Percentiles rank a stretch among this genome's conserved stretches.
Conservation (phyloP, 73 alveolate species). For the Tetrahymena malaccensis region DNA sequence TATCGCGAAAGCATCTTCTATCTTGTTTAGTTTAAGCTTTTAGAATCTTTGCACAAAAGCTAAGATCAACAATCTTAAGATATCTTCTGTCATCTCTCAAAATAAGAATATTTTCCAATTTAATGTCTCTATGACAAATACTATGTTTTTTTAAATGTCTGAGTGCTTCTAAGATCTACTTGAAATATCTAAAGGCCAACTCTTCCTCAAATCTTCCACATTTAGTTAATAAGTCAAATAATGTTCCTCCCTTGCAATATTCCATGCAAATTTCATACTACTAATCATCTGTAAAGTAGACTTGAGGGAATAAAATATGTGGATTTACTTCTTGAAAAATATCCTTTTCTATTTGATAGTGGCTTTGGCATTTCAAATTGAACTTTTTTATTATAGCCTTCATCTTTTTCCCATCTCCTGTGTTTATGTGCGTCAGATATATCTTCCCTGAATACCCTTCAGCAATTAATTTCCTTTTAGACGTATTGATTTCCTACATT, state of each 20-base stretch:
- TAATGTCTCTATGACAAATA: background rate
- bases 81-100: background rate
- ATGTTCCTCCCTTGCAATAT: background rate
- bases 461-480: background rate
- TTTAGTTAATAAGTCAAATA: background rate
- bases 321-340: background rate
- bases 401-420: background rate
- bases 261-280: background rate
- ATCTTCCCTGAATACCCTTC: background rate
- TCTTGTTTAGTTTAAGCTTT: background rate
- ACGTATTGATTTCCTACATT: background rate
- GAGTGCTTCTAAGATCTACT: background rate
- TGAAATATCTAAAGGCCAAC: background rate
- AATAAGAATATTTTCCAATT: background rate
- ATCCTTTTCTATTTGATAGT: background rate
- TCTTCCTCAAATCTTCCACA: background rate
- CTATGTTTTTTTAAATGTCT: background rate
- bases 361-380: background rate
- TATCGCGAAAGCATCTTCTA: background rate
- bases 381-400: background rate
- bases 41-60: background rate
- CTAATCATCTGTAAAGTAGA: background rate
- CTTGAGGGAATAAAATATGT: background rate
- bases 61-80: background rate
- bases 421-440: background rate